These are phyloP conservation scores for Agaricales sp. DNA, from an alignment of 1,284 basidiomycete genomes.

Conservation along the genomic window DNA sequence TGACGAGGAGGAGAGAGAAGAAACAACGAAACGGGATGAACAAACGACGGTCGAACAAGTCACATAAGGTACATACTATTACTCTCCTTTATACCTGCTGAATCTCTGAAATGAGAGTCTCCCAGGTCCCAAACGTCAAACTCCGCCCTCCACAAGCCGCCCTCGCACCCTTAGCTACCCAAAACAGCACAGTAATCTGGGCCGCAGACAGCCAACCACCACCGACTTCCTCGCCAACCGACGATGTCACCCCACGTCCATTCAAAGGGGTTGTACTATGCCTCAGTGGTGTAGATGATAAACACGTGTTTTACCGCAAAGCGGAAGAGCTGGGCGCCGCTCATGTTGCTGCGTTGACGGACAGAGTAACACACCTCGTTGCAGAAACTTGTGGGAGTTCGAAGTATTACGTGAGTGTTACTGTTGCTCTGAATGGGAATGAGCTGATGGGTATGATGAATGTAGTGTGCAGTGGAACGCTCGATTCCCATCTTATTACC, in stretches of 20 bases:
- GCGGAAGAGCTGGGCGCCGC: constrained; percentile 69
- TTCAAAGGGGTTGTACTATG: constrained; percentile 56
- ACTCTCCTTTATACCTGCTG: not conserved
- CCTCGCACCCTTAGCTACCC: not conserved
- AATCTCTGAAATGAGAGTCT: not conserved
- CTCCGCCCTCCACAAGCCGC: constrained; percentile 49
- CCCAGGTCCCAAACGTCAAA: constrained; percentile 67
- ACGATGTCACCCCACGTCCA: constrained; percentile 47
- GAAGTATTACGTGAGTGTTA: constrained; percentile 55
- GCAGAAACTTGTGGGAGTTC: constrained; percentile 58
- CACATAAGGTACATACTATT: not conserved
- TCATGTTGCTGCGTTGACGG: constrained; percentile 58
- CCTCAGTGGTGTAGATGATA: constrained; percentile 64
- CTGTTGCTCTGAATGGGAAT: too few species aligned
- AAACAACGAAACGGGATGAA: too few species aligned
- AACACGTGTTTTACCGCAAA: constrained; percentile 15
- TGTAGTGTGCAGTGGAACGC: constrained; percentile 63
- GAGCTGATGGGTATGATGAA: constrained; percentile 4
- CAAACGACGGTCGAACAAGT: not conserved
- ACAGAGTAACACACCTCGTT: constrained; percentile 72
- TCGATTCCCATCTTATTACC: constrained; percentile 66
- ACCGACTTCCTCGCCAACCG: constrained; percentile 30
- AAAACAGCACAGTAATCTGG: constrained; percentile 12
- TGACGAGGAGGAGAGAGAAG: too few species aligned
- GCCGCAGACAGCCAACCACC: constrained; percentile 23